Base-by-base conservation (phyloP, 495 filamentous ascomycete genomes). In the Alectoria sarmentosa region DNA sequence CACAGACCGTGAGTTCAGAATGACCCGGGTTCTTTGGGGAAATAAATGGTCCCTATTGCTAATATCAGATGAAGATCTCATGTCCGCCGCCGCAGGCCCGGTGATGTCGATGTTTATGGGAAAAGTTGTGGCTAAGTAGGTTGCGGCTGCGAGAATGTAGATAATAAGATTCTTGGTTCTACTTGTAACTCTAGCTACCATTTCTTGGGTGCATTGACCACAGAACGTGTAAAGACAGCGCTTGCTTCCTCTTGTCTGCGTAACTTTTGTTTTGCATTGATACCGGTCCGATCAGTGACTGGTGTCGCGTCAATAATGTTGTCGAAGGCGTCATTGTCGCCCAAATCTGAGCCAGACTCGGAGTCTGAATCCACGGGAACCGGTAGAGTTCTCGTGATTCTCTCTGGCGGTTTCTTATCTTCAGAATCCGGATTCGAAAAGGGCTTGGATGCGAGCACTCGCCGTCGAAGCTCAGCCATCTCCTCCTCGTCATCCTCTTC, bases 271-370 rank as follows among this genome's bases (percentile, higher is more conserved):
- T 84, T 83, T 2, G 82, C 83, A 55, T 83, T 80, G 63, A 90
- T 88, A 1, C 92, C 92, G 17, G 86, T 87, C 61, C 87, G 82
- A 71, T 97, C 92, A 5, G 90, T 96, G 26, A 92, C 81, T 0
- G 89, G 90, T 4, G 89, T 90, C 3, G 94, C 92, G 65, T 90
- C 82, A 74, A 96, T 96, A 73, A 97, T 96, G 66, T 88, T 88
- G 69, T 96, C 92, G 69, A 97, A 96, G 13, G 80, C 82, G 23
- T 83, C 83, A 37, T 87, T 86, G n/a, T 85, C 83, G 49, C 81
- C 87, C 48, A 86, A 84, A 41, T 86, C 87, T 5, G 86, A 88
- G 54, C 88, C 87, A 1, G 90, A 86, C 69, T 90, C 88, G 38
- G 82, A 82, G 66, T 92, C 88, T 1, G 86, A 86, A 61, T 93